Base-by-base conservation (phyloP, 2,329 filamentous ascomycete genomes). In the Fusarium nelsonii region DNA sequence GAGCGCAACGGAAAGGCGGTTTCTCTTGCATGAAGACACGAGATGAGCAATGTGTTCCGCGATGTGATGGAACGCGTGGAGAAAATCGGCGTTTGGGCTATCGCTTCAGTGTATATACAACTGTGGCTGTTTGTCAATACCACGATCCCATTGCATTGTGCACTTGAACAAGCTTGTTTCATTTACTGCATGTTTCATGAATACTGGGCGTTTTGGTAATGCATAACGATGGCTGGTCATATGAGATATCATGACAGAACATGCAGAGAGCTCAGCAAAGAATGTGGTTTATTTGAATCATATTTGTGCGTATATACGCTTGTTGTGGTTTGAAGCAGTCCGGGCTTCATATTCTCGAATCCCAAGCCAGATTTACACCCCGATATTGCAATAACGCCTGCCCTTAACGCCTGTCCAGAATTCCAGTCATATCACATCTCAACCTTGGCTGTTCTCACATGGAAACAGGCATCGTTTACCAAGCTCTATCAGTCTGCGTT, bases 21-120 rank as follows among this genome's bases (percentile, higher is more conserved):
- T 65, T 63, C 44, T 60, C 36, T 62, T 65, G 59, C 68, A 69
- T 70, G 37, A 66, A 52, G 57, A 58, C 41, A 63, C n/a, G 57
- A 45, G 58, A 58, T 44, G 41, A 55, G 45, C 46, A 32, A 67
- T 46, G 63, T 70, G 53, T 64, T 50, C 37, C 32, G 67, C 62
- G 53, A 67, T 50, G 51, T 37, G 33, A 32, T 30, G 36, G 37
- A 52, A 70, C 58, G 57, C 49, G 49, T 45, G 45, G 33, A 48
- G 41, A 59, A 68, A 69, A 58, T 33, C 33, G 67, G 67, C 67
- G 67, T 70, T 70, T 34, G 20, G 49, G 40, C 12, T 32, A 39
- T 34, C 40, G 37, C 18, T 68, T 56, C 52, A 40, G 37, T 41
- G 54, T 45, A 65, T 57, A 67, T 58, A 66, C 33, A 53, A 44